Evolutionary conservation across 805 yeast genomes (phyloP).

Genomic region (Candida broadrunensis): DNA sequence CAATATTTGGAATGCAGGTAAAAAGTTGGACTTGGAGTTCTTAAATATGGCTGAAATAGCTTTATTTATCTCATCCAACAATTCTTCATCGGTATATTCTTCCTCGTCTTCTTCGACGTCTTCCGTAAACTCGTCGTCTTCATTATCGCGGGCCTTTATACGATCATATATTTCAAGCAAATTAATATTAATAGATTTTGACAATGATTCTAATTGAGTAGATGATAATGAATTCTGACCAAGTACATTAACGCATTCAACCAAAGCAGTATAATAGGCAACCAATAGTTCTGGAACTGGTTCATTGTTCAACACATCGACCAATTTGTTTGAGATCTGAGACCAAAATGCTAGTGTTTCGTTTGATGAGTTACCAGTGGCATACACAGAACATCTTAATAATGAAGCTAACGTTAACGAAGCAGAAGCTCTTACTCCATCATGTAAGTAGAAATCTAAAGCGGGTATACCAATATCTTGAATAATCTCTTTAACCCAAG

Average conservation of each 20-base stretch:
- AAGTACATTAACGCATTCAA: constrained; percentile 61
- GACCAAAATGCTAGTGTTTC: constrained; percentile 72
- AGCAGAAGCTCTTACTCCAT: constrained; percentile 91
- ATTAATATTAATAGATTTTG: constrained; percentile 57
- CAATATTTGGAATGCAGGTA: constrained; percentile 62
- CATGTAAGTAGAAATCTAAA: constrained; percentile 85
- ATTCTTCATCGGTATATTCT: constrained; percentile 87
- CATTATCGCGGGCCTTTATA: constrained; percentile 66
- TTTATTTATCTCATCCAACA: constrained; percentile 81
- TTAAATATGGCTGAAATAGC: constrained; percentile 70
- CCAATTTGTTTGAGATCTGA: constrained; percentile 61
- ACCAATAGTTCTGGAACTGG: constrained; percentile 82
- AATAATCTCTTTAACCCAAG: constrained; percentile 76
- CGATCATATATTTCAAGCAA: constrained; percentile 68
- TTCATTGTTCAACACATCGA: constrained; percentile 67
- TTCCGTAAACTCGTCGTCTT: constrained; percentile 84
- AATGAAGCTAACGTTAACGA: constrained; percentile 80
- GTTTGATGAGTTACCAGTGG: constrained; percentile 53
- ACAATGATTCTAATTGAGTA: constrained; percentile 53
- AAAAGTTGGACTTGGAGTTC: constrained; percentile 52
- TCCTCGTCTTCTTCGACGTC: constrained; percentile 81
- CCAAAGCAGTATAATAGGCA: constrained; percentile 71
- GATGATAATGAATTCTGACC: constrained; percentile 61
- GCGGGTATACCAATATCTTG: constrained; percentile 83
- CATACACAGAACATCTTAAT: constrained; percentile 58